phyloP scores from a whole-genome alignment of 805 yeast species.

The Saturnispora zaruensis region DNA sequence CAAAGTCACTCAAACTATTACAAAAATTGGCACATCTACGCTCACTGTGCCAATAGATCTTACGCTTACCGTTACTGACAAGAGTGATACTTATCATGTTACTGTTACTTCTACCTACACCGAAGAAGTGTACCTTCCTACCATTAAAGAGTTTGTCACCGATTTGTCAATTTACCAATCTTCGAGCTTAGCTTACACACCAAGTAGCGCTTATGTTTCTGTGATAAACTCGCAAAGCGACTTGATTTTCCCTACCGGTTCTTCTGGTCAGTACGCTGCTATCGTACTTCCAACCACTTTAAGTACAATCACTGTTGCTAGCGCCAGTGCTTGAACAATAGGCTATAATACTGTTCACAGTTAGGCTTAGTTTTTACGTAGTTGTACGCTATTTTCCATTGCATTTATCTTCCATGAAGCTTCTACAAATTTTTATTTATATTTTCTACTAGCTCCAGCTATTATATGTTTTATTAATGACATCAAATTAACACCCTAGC shows the following conservation, averaged over 20 bases:
- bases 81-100: constrained; percentile 22
- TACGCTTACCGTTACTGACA: constrained; percentile 26
- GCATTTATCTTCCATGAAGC: background rate
- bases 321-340: background rate
- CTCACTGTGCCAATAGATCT: constrained; percentile 28
- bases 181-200: constrained; percentile 9
- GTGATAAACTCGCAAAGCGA: constrained; percentile 3
- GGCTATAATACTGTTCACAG: background rate
- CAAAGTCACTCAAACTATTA: background rate
- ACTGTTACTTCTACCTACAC: constrained; percentile 26
- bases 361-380: background rate
- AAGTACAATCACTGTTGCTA: constrained; percentile 5
- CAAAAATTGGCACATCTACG: constrained; percentile 15
- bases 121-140: constrained; percentile 15
- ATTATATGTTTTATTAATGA: background rate
- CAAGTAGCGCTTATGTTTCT: constrained; percentile 13
- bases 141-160: background rate
- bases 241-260: constrained; percentile 3
- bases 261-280: constrained; percentile 3
- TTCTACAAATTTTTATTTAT: background rate
- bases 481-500: background rate
- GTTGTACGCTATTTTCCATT: background rate
- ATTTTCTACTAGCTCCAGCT: background rate
- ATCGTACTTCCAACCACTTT: constrained; percentile 11
- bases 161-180: constrained; percentile 10